Base-by-base conservation (phyloP, 495 filamentous ascomycete species). In the Pyronema omphalodes region DNA sequence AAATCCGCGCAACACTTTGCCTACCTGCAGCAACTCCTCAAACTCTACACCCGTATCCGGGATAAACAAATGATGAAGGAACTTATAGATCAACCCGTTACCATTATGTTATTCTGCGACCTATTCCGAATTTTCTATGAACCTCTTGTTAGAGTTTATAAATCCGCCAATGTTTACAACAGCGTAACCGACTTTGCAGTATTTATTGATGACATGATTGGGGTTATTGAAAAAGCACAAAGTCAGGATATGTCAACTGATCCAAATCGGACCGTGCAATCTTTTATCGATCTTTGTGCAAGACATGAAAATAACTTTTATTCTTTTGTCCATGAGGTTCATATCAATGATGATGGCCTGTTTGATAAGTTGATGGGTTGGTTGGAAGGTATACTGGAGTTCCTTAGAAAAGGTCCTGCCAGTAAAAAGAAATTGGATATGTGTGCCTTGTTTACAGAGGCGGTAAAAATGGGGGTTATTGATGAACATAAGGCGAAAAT, bases 111-210 rank as follows among this genome's bases (percentile, higher is more conserved):
- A 43, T 91, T 98, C 74, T 80, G 87, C 40, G 93, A 96, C 59
- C 78, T 98, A 44, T 96, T 98, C 68, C 93, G 87, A 15, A 95
- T 98, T 63, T 98, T 98, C 73, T 98, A 98, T 68, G 91, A 98
- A 65, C 91, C 91, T 0, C 77, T 98, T 8, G 82, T 98, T 12
- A 76, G 91, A 17, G 91, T 98, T 0, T 98, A 98, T 71, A 98
- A 96, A 70, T 94, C 89, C 18, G 91, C 91, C 58, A 98, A 96
- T 60, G 91, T 98, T 33, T 98, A 98, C 73, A 87, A 78, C 70
- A 86, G 80, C 65, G 86, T 98, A 55, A 98, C 91, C 0, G 91
- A 98, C 63, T 96, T 98, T 68, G 85, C 91, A 9, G 69, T 75
- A 17, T 98, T 98, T 62, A 77, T 88, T 47, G 87, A 95, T 62